Conservation (phyloP, 148 eudicot genomes). For the Dysphania ambrosioides region DNA sequence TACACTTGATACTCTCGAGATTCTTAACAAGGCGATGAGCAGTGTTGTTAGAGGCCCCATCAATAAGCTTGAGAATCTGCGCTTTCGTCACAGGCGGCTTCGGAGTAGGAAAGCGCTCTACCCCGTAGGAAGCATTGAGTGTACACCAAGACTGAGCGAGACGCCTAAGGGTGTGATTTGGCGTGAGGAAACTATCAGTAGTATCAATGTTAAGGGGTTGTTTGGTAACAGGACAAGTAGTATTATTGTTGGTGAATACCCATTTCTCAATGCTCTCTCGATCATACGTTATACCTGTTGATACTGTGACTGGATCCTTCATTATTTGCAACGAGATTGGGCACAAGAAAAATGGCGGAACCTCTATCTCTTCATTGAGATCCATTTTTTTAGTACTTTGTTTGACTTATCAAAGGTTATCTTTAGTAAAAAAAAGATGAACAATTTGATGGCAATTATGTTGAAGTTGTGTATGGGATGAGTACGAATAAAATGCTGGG, state of each 20-base stretch:
- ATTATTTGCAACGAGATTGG: slow-evolving; percentile 68
- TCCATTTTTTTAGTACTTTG: slow-evolving; percentile 10
- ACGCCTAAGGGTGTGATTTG: slow-evolving; percentile 78
- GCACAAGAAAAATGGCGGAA: slow-evolving; percentile 61
- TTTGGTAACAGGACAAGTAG: slow-evolving; percentile 71
- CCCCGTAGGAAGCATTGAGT: slow-evolving; percentile 55
- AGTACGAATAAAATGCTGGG: too few relatives aligned
- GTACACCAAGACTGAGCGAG: slow-evolving; percentile 88
- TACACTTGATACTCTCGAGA: slow-evolving; percentile 40
- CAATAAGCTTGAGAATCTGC: slow-evolving; percentile 47
- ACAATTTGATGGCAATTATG: too few relatives aligned
- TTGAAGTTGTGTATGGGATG: too few relatives aligned
- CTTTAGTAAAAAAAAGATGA: too few relatives aligned
- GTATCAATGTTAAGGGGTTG: slow-evolving; percentile 37
- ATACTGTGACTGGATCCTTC: slow-evolving; percentile 67
- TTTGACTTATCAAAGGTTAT: neutral
- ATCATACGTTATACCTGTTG: slow-evolving; percentile 80
- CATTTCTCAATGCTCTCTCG: slow-evolving; percentile 65
- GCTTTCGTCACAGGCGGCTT: slow-evolving; percentile 43
- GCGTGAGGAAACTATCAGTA: slow-evolving; percentile 39
- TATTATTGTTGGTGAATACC: slow-evolving; percentile 43
- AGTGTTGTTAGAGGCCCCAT: slow-evolving; percentile 22
- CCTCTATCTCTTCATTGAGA: slow-evolving; percentile 43
- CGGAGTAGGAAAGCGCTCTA: slow-evolving; percentile 72
- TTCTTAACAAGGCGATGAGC: slow-evolving; percentile 15